Evolutionary conservation across 164 flowering plant genomes (phyloP), one percentile per base, ranked within the genome.

Genomic region (Berberis thunbergii): DNA sequence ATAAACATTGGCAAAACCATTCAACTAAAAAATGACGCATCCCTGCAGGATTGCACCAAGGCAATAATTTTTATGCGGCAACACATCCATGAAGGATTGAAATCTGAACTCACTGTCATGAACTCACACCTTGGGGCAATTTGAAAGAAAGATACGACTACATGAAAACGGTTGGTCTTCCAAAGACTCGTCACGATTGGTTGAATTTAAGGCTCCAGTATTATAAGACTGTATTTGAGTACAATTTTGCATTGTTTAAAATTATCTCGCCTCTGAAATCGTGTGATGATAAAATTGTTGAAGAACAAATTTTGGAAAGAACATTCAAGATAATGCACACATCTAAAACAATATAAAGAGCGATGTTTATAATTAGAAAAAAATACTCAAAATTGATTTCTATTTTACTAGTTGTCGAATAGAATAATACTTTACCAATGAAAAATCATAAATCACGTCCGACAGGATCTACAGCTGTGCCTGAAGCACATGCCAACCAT

Each of bases 121-220:
- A 58, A 8, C 45, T 7, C n/a, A 45, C 46, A 42, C 2, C 4
- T 11, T 58, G 43, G 46, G 43, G 3, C 2, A 7, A 9, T 11
- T 58, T 58, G 61, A 58, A 58, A 41, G 61, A 41, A 41, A 58
- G 61, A 11, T 58, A 10, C 41, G n/a, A 58, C 38, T n/a, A 41
- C n/a, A 11, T 41, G 42, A 58, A 42, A 40, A 41, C 1, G 43
- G 11, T 41, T 8, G 9, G 41, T n/a, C 11, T 42, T 7, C 61
- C 61, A 58, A 41, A 41, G 10, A 45, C 61, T 4, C 61, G 12
- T 2, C 10, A 42, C 42, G 9, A 58, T 4, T 58, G 45, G 61
- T 11, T 58, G n/a, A 40, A 41, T 4, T 38, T 58, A 13, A 3
- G 61, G 4, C 41, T 40, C 4, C 61, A 58, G 12, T 9, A 58